A percentile compares a stretch with the other conserved stretches of the same genome.
Evolutionary conservation across 257 asterid species (phyloP).

Genomic region (Gynochthodes officinalis): DNA sequence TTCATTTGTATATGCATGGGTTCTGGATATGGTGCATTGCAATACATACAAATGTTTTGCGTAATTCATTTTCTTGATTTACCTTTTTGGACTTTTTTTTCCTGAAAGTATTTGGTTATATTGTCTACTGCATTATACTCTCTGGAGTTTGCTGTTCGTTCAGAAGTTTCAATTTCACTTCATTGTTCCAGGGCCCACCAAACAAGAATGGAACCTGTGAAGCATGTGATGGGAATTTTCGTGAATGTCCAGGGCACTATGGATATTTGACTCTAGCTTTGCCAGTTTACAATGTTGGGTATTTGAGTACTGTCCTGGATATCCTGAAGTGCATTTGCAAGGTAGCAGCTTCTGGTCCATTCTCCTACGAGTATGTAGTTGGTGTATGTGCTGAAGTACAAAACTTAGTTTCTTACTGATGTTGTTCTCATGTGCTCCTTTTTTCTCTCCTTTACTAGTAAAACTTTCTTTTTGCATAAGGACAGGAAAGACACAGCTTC

Average conservation of each 20-base stretch:
- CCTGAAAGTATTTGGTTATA: neutral
- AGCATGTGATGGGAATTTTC: conserved; percentile 66
- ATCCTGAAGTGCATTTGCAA: conserved; percentile 97
- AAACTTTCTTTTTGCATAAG: neutral
- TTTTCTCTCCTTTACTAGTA: neutral
- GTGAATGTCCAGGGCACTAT: conserved; percentile 83
- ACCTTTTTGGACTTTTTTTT: neutral
- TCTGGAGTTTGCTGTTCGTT: neutral
- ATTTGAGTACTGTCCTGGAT: conserved; percentile 52
- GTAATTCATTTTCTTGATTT: neutral
- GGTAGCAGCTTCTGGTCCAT: conserved; percentile 41
- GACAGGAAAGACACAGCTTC: neutral
- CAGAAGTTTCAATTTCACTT: neutral
- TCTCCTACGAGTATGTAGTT: neutral
- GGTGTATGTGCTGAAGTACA: neutral
- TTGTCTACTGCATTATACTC: neutral
- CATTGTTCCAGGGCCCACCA: conserved; percentile 73
- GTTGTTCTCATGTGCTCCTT: neutral
- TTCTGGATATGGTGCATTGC: neutral
- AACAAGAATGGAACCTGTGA: conserved; percentile 56
- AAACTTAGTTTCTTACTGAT: neutral
- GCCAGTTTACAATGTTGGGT: conserved; percentile 88
- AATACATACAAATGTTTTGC: neutral
- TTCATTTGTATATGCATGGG: neutral
- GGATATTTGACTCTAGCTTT: conserved; percentile 74